Evolutionary conservation across 2,329 filamentous ascomycete genomes (phyloP), one percentile per base, ranked within the genome.

Genomic region (Colletotrichum somersetense): DNA sequence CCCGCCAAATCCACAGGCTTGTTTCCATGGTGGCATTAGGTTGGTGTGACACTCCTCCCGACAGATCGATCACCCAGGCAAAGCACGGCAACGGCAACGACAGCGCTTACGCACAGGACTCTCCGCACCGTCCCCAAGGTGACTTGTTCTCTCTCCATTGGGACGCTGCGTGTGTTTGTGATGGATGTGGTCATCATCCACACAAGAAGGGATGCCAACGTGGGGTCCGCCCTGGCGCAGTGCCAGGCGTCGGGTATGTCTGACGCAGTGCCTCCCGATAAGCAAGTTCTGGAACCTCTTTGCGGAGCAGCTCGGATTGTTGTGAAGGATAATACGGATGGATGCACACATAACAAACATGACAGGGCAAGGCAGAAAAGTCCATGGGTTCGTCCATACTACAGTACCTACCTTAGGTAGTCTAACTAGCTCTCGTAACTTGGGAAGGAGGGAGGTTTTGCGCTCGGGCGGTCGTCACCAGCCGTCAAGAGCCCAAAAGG

Each of bases 181-280:
- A 35, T 26, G 30, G 26, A 62, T 55, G 23, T 35, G 62, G 50
- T 64, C 44, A 30, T 38, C 23, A 40, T 38, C 23, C 48, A 52
- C 38, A 48, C 59, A 62, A 30, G 52, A 35, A 63, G 33, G 11
- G 57, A 68, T 64, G 66, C 30, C 16, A 50, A 46, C 69, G 55
- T 70, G 66, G 70, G 70, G 70, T 65, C 64, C 66, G 66, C 66
- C 66, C 55, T 40, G 66, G 69, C 53, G 66, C 58, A 58, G 58
- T 40, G 30, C n/a, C 62, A 35, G 52, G 40, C 14, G 61, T 63
- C 58, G 40, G 58, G 40, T n/a, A 42, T 63, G 61, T 53, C 23
- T 53, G 61, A 63, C 30, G 46, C 48, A 53, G 48, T 63, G 61
- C 61, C 61, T 48, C 46, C 46, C 35, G 48, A 53, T 53, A 53